Evolutionary conservation across 2,329 filamentous ascomycete species (phyloP), one percentile per base, ranked within the genome.

Genomic region (Cladophialophora psammophila): DNA sequence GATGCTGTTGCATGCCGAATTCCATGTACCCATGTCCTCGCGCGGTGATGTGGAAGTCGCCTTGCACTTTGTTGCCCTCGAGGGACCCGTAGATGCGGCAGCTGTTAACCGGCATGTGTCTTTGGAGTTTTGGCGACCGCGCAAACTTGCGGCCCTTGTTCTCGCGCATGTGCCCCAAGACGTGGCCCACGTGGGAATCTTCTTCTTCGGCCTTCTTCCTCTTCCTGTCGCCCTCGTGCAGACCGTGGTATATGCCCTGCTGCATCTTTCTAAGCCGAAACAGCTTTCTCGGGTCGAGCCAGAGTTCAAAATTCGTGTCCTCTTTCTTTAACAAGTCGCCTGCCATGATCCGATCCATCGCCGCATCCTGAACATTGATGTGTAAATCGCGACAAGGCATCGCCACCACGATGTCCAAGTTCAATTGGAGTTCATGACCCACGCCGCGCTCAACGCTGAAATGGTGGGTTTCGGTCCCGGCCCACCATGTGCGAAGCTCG

Each of bases 31-130:
- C 95, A 78, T 98, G 94, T 0, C 95, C 95, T 69, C 93, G 83
- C 2, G 95, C 95, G 1, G 95, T 99, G 75, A 99, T 95, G 78
- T 99, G 95, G 77, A 99, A 98, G 78, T 99, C 94, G 3, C 94
- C 95, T 80, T 97, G 94, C 53, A 99, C 95, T 81, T 96, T 96
- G 80, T 99, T 99, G 72, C 96, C 86, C 72, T 96, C 91, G 78
- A 99, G 79, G 74, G 88, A 96, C 38, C 95, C 95, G 78, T 88
- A 99, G 70, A 99, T 88, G 56, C 95, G 88, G 79, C 95, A 99
- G 69, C 91, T 91, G 78, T 97, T 91, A 15, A 85, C 79, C 26
- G 82, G 81, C 76, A 84, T 85, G 18, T 80, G 74, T 32, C 84
- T 79, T 60, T 81, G 80, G 63, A 95, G 75, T 67, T 82, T 85